Percentiles rank a stretch among this genome's conserved stretches.
These are phyloP conservation scores for Nothophytophthora sp. DNA, from an alignment of 352 stramenopile species.

Conservation along the genomic window DNA sequence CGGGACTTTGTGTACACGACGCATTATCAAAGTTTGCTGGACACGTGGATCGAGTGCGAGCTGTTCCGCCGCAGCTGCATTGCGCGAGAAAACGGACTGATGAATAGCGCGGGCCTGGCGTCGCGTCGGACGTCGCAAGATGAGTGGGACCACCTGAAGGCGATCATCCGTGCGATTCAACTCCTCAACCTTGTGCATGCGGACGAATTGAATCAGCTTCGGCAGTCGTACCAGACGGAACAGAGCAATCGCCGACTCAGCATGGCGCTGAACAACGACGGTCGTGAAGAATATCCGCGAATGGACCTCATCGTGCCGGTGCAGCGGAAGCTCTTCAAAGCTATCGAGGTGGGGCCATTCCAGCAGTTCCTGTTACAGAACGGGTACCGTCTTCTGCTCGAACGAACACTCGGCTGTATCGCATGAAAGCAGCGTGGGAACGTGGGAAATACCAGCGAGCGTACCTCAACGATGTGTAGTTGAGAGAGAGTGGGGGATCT, in stretches of 20 bases:
- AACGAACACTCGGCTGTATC: conserved; percentile 75
- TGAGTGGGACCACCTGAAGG: conserved; percentile 80
- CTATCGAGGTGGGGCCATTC: conserved; percentile 76
- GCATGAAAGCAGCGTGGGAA: conserved; percentile 29
- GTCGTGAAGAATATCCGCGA: conserved; percentile 63
- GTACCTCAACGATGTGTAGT: conserved; percentile 21
- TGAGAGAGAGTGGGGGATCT: conserved; percentile 14
- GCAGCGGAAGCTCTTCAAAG: conserved; percentile 80
- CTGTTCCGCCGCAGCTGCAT: conserved; percentile 74
- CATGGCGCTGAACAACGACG: conserved; percentile 61
- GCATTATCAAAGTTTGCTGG: conserved; percentile 60
- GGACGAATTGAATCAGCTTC: conserved; percentile 56
- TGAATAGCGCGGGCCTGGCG: conserved; percentile 26
- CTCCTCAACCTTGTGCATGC: conserved; percentile 54
- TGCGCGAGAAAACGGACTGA: conserved; percentile 52
- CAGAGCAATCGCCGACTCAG: conserved; percentile 70
- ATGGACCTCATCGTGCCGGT: conserved; percentile 74
- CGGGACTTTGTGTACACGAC: conserved; percentile 76
- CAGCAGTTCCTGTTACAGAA: conserved; percentile 75
- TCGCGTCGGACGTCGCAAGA: conserved; percentile 52
- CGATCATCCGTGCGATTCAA: conserved; percentile 61
- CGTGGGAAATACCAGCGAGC: conserved; percentile 21
- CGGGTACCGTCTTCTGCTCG: conserved; percentile 69
- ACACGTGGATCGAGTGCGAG: conserved; percentile 88
- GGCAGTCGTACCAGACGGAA: conserved; percentile 67